Conservation (phyloP, 305 asterid species). For the Ajuga reptans region DNA sequence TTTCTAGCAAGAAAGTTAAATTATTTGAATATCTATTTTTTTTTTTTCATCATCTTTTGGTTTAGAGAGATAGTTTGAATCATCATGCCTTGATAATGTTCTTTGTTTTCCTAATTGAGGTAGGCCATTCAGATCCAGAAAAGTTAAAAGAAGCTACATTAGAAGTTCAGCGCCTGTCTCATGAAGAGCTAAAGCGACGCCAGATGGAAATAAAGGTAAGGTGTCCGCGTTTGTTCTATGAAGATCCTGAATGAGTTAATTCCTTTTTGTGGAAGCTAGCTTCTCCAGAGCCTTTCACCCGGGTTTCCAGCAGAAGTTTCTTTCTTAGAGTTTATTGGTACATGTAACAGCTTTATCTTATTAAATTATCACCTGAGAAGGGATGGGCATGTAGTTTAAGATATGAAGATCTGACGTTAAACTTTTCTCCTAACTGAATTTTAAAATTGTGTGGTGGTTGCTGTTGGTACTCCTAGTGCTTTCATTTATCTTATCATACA, state of each 20-base stretch:
- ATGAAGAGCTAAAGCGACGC: constrained; percentile 57
- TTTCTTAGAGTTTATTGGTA: neutral
- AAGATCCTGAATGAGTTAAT: neutral
- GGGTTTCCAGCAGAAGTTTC: neutral
- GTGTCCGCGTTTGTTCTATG: neutral
- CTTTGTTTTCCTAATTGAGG: neutral
- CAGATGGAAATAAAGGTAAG: constrained; percentile 63
- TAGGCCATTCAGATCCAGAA: constrained; percentile 78
- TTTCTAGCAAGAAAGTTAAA: too few species aligned
- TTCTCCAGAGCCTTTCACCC: neutral
- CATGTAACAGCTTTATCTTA: neutral
- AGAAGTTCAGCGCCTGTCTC: constrained; percentile 43
- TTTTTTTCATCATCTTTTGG: too few species aligned
- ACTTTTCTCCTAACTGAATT: neutral
- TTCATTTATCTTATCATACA: neutral
- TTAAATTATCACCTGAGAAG: neutral
- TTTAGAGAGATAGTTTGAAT: neutral
- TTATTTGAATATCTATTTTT: too few species aligned
- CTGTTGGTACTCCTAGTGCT: neutral
- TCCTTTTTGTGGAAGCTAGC: neutral
- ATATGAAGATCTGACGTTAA: neutral
- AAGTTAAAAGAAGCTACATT: constrained; percentile 57
- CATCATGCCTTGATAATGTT: neutral
- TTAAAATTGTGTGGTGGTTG: neutral
- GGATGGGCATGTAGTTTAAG: neutral